Conservation (phyloP, 176 grass and related monocot genomes). For the Secale cereale region DNA sequence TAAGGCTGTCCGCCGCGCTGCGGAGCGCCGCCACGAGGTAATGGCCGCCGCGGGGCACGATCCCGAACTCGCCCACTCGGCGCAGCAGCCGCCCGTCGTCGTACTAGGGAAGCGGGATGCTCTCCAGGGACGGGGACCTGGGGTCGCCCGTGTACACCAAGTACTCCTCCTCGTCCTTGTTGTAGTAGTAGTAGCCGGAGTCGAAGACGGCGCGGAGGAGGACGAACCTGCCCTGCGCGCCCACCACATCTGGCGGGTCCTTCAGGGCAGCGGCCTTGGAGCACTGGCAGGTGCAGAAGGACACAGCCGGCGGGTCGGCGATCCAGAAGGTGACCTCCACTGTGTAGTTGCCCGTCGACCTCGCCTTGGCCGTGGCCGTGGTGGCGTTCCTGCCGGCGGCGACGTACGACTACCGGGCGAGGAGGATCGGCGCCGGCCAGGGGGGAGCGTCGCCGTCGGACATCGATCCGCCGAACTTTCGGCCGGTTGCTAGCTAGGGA, state of each 20-base stretch:
- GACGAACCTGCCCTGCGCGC: not conserved
- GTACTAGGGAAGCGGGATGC: not conserved
- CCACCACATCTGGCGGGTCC: not conserved
- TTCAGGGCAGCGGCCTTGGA: not conserved
- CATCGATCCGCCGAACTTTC: not conserved
- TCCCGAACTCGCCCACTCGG: not conserved
- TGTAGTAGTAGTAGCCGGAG: not conserved
- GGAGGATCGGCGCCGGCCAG: not conserved
- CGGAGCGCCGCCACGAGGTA: not conserved
- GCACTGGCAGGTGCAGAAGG: not conserved
- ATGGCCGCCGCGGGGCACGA: not conserved
- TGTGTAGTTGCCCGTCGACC: not conserved
- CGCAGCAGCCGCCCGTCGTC: not conserved
- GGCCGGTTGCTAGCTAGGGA: not conserved
- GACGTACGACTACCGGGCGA: not conserved
- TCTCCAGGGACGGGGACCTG: not conserved
- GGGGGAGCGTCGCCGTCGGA: not conserved
- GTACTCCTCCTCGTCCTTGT: not conserved
- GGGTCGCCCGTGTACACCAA: not conserved
- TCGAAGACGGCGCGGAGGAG: not conserved
- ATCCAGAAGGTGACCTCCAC: constrained; percentile 8
- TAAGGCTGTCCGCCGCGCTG: not conserved
- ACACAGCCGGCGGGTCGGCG: not conserved
- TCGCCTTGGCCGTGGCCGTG: not conserved
- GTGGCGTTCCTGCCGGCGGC: not conserved